Evolutionary conservation across 140 eudicot genomes (phyloP), one percentile per base, ranked within the genome.

Genomic region (Flaveria floridana): DNA sequence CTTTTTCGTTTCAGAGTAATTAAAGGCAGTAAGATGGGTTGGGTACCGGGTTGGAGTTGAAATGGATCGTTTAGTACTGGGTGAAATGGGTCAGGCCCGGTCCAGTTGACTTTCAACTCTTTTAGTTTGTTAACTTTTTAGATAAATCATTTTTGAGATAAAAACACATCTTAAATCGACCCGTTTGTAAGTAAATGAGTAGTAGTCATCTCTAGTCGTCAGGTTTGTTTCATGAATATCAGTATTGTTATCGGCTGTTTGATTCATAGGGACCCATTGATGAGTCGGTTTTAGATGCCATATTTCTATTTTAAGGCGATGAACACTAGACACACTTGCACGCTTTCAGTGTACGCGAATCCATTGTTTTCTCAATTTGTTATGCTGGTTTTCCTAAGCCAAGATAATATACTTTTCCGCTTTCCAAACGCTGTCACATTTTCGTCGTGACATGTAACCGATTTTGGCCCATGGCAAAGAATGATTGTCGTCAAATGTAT

Each of bases 251-350:
- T 34, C 41, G 41, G 41, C 41, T 34, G 41, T 34, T 34, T 34
- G 41, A 6, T 34, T 34, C 41, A 34, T 34, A 34, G 7, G 41
- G 41, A 34, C 8, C 8, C 41, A 34, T 34, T 34, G 41, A 34
- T 34, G 41, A 34, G 41, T 34, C 41, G 41, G 64, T 46, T 59
- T 26, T 51, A 18, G 16, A 10, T 69, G 73, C 39, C 69, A 69
- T 13, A 4, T 68, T 84, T 72, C 73, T 73, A 71, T 23, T 80
- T 77, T 6, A 70, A 37, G 76, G 42, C 78, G 79, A 77, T 76
- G 52, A 80, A 56, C 42, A 16, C 44, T 3, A 20, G 50, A 48
- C 68, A 62, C 57, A 7, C 19, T 25, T 18, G 6, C 8, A 30
- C 14, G 58, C 19, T 72, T 55, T 51, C 61, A 34, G 66, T 53